These are phyloP conservation scores for Rhazya stricta DNA, from an alignment of 257 asterid genomes.

Conservation along the genomic window DNA sequence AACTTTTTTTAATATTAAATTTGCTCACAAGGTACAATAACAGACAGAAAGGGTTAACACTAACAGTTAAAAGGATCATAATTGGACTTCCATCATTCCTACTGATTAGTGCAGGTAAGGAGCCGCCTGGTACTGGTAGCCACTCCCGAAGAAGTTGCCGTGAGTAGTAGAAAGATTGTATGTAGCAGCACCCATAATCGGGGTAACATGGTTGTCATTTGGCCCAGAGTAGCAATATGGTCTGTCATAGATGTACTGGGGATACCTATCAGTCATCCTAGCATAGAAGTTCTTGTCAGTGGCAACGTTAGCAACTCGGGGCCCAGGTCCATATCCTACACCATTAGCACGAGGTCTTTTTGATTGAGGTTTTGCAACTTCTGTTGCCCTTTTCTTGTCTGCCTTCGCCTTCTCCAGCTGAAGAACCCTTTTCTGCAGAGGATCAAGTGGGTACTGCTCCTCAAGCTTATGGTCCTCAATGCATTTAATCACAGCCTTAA, in stretches of 20 bases:
- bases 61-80: conserved; percentile 56
- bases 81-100: conserved; percentile 48
- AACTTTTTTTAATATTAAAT: conserved; percentile 35
- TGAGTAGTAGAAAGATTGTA: conserved; percentile 61
- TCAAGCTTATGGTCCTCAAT: conserved; percentile 88
- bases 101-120: conserved; percentile 92
- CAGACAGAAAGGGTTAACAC: conserved; percentile 59
- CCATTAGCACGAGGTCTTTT: conserved; percentile 88
- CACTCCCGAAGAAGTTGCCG: conserved; percentile 84
- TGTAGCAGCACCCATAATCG: conserved; percentile 54
- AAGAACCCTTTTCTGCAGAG: conserved; percentile 77
- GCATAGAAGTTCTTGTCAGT: conserved; percentile 65
- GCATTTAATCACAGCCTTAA: conserved; percentile 87
- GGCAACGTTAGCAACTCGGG: conserved; percentile 44
- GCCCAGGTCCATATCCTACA: conserved; percentile 60
- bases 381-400: conserved; percentile 88
- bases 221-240: conserved; percentile 66
- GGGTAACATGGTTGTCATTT: conserved; percentile 50
- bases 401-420: conserved; percentile 93
- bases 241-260: conserved; percentile 70
- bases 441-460: conserved; percentile 60
- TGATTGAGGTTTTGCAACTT: conserved; percentile 91
- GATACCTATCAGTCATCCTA: conserved; percentile 67
- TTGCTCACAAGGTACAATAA: conserved; percentile 46
- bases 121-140: conserved; percentile 90